Evolutionary conservation across 2,329 filamentous ascomycete genomes (phyloP).

Genomic region (Aspergillus jensenii): DNA sequence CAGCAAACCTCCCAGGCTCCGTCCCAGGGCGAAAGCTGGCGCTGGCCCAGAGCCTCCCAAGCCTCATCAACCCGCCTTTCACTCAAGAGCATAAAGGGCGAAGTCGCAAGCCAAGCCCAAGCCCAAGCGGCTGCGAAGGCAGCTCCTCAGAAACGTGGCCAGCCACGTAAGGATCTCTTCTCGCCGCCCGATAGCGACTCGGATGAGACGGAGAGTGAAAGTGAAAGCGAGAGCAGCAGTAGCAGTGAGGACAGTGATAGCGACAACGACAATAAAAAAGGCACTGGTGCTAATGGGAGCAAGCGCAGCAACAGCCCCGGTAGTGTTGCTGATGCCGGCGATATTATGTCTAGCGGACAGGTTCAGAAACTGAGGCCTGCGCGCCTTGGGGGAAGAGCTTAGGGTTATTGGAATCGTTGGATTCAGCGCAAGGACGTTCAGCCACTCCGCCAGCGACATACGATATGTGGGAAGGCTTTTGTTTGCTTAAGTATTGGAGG

Average conservation of each 20-base stretch:
- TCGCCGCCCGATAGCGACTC: slow-evolving; percentile 20
- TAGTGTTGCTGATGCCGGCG: slow-evolving; percentile 17
- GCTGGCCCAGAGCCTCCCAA: neutral
- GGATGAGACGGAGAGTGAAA: slow-evolving; percentile 15
- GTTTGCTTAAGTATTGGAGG: neutral
- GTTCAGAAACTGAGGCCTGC: slow-evolving; percentile 16
- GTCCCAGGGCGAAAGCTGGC: neutral
- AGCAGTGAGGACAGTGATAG: slow-evolving; percentile 15
- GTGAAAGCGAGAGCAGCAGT: slow-evolving; percentile 13
- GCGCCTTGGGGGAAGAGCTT: neutral
- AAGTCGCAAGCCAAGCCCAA: neutral
- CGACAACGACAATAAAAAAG: slow-evolving; percentile 3
- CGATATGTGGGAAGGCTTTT: neutral
- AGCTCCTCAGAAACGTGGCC: neutral
- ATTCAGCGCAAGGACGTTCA: no score
- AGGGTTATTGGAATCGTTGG: neutral
- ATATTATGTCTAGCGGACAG: slow-evolving; percentile 24
- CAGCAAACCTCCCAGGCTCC: neutral
- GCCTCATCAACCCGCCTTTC: neutral
- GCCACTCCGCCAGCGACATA: no score
- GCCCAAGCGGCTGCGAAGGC: neutral
- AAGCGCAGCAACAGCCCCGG: neutral
- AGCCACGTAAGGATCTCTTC: slow-evolving; percentile 1
- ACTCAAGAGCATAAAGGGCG: neutral
- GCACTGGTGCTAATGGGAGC: neutral